Conservation (phyloP, 192 early-diverging fungal species). For the Coemansia sp. region DNA sequence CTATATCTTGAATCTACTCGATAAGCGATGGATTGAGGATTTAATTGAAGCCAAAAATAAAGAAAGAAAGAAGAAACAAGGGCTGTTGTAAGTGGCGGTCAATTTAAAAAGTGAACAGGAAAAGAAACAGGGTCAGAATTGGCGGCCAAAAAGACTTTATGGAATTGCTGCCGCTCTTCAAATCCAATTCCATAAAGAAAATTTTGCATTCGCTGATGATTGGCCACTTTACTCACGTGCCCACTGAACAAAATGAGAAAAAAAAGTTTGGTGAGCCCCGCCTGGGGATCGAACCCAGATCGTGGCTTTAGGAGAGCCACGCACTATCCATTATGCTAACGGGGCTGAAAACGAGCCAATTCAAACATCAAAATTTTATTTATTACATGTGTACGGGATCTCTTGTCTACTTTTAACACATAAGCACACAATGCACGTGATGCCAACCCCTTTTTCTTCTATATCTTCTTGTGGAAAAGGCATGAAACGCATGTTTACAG, state of each 20-base stretch:
- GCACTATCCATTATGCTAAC: conserved; percentile 19
- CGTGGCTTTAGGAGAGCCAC: conserved; percentile 18
- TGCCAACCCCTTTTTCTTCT: no score
- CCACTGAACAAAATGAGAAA: not conserved
- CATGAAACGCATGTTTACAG: not conserved
- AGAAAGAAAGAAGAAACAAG: not conserved
- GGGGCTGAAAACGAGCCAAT: not conserved
- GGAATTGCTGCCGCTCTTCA: not conserved
- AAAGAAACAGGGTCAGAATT: not conserved
- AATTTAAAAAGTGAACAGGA: not conserved
- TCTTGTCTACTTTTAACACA: not conserved
- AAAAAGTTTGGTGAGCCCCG: conserved; percentile 3
- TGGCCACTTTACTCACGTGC: not conserved
- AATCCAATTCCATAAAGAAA: not conserved
- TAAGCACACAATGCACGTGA: no score
- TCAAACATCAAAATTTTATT: no score
- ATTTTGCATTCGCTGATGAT: not conserved
- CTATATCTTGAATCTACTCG: no score
- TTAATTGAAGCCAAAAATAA: not conserved
- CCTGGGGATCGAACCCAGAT: conserved; percentile 21
- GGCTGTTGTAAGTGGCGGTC: not conserved
- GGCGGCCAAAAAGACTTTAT: not conserved
- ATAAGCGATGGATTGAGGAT: not conserved
- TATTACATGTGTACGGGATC: not conserved
- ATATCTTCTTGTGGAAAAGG: no score